phyloP scores from a whole-genome alignment of 805 yeast species.

The Spathaspora girioi region DNA sequence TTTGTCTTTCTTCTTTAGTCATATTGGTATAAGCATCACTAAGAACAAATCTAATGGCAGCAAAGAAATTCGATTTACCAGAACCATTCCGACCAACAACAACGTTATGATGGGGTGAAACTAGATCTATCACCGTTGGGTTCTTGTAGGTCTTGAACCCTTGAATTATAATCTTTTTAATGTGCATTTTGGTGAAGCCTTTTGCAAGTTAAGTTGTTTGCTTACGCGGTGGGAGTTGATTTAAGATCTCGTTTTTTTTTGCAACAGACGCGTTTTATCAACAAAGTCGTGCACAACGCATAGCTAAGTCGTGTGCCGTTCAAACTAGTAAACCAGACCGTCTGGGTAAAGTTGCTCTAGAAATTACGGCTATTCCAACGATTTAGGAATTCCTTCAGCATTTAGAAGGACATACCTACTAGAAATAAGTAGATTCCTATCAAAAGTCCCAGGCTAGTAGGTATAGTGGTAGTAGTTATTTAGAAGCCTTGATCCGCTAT shows the following conservation, averaged over 20 bases:
- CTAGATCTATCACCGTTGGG: constrained; percentile 68
- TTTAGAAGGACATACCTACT: too few species aligned
- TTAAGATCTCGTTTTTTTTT: neutral
- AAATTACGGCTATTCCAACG: too few species aligned
- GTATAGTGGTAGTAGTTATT: too few species aligned
- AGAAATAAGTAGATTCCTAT: too few species aligned
- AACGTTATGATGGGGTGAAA: constrained; percentile 82
- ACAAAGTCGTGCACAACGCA: too few species aligned
- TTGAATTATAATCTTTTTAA: constrained; percentile 64
- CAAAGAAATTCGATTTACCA: constrained; percentile 93
- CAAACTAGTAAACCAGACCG: too few species aligned
- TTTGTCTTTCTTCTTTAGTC: constrained; percentile 81
- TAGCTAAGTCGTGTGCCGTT: too few species aligned
- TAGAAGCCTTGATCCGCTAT: too few species aligned
- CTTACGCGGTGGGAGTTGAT: neutral
- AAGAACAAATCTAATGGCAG: constrained; percentile 88
- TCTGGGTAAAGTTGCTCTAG: too few species aligned
- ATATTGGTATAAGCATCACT: constrained; percentile 86
- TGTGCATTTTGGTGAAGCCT: constrained; percentile 26
- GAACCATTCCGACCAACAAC: constrained; percentile 91
- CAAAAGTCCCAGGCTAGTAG: too few species aligned
- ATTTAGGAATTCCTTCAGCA: too few species aligned
- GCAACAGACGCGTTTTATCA: neutral
- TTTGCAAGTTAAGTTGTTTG: neutral
- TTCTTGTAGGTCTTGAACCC: constrained; percentile 93